These are phyloP conservation scores for Blastobotrys apis DNA, from an alignment of 1,139 yeast species.

Conservation along the genomic window DNA sequence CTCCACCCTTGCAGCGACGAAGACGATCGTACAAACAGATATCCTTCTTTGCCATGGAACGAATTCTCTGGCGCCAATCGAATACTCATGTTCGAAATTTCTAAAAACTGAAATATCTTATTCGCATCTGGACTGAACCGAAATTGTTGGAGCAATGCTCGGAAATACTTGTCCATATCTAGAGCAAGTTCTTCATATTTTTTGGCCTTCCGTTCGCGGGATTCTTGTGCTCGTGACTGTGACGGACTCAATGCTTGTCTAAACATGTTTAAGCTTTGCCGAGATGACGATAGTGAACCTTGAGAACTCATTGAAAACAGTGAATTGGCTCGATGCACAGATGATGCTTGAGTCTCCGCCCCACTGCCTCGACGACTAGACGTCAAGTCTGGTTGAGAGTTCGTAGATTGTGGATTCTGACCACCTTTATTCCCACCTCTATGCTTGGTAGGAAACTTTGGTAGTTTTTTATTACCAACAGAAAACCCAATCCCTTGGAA, in stretches of 20 bases:
- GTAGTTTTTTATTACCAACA: slow-evolving; percentile 23
- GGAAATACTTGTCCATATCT: slow-evolving; percentile 45
- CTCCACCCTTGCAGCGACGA: slow-evolving; percentile 94
- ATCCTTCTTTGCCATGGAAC: slow-evolving; percentile 85
- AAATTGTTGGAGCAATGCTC: slow-evolving; percentile 53
- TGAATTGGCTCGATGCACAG: slow-evolving; percentile 8
- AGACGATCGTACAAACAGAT: slow-evolving; percentile 69
- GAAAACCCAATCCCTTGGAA: slow-evolving; percentile 17
- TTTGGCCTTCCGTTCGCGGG: slow-evolving; percentile 10
- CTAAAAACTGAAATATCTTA: slow-evolving; percentile 77
- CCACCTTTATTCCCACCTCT: slow-evolving; percentile 4
- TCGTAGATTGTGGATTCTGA: not conserved
- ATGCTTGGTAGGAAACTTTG: slow-evolving; percentile 32
- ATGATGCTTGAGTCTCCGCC: not conserved
- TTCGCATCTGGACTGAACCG: slow-evolving; percentile 78
- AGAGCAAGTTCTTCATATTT: slow-evolving; percentile 10
- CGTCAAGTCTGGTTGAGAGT: not conserved
- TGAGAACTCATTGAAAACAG: slow-evolving; percentile 15
- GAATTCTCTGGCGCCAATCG: slow-evolving; percentile 78
- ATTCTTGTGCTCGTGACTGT: slow-evolving; percentile 11
- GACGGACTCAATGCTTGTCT: slow-evolving; percentile 13
- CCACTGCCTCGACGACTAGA: slow-evolving; percentile 2
- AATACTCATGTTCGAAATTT: slow-evolving; percentile 82
- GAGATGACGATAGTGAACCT: slow-evolving; percentile 8
- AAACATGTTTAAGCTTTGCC: slow-evolving; percentile 11